Evolutionary conservation across 768 basidiomycete species (phyloP), one percentile per base, ranked within the genome.

Genomic region (Pleurotus platypus): DNA sequence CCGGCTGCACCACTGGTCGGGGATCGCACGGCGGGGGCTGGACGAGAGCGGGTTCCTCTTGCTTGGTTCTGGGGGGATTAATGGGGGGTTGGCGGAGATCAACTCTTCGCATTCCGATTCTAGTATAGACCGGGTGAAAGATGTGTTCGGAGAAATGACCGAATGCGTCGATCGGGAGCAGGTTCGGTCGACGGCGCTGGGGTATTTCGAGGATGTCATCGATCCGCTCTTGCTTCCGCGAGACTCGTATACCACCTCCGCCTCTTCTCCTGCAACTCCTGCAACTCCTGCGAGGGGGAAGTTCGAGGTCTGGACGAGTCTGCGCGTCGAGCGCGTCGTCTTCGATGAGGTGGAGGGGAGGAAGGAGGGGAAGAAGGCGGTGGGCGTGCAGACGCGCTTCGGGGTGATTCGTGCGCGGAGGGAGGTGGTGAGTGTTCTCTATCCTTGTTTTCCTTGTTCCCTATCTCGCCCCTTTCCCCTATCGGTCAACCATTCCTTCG

Each of bases 291-390:
- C 37, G 5, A 15, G 13, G 3, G n/a, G 2, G 12, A 46, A 15
- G 12, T 47, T 56, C 18, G 55, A 56, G 38, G 46, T 56, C 7
- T 56, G 55, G 55, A 56, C 55, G 2, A 35, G 18, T 46, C 12
- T 56, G 11, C 55, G 43, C 16, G 55, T 56, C 8, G 55, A 56
- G 5, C 46, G 38, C 18, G 45, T 56, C 9, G 55, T 46, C 5
- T 46, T 56, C 43, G 20, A 56, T 4, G 11, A 46, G n/a, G 15
- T 16, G 18, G 24, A 24, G 4, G 24, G 24, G 24, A 15, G 9
- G 49, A 27, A 26, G 26, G 49, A 5, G n/a, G 37, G 22, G 11
- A n/a, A 24, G 24, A 56, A 46, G 12, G 55, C 55, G 16, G 43
- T 56, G 11, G 55, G 55, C 2, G 46, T 56, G 16, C 22, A 46